phyloP scores from a whole-genome alignment of 1,284 basidiomycete species.

The Stygiomarasmius scandens region DNA sequence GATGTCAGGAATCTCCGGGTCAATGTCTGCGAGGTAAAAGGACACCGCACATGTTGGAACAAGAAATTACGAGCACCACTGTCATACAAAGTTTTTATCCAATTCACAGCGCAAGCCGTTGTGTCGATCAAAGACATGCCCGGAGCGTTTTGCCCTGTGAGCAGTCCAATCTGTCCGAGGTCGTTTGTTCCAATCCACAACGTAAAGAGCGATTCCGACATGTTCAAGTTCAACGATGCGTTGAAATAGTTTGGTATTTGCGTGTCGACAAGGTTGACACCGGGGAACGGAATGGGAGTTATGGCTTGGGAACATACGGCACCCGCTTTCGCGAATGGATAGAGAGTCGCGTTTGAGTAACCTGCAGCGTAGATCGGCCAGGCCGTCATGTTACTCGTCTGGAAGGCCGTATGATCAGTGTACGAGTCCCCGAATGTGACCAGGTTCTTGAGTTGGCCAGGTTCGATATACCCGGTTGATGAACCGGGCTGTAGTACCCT shows the following conservation, averaged over 20 bases:
- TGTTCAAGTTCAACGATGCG: conserved; percentile 26
- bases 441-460: conserved; percentile 7
- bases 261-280: conserved; percentile 36
- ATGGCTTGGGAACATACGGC: conserved; percentile 47
- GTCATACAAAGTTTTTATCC: conserved; percentile 42
- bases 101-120: conserved; percentile 42
- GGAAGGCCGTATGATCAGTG: conserved; percentile 4
- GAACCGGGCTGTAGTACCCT: too few relatives aligned
- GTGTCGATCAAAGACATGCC: conserved; percentile 40
- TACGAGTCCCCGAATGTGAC: conserved; percentile 19
- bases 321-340: conserved; percentile 45
- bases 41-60: conserved; percentile 42
- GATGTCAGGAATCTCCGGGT: too few relatives aligned
- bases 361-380: conserved; percentile 22
- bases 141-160: conserved; percentile 36
- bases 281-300: conserved; percentile 41
- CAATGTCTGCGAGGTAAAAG: not conserved
- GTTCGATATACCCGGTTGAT: too few relatives aligned
- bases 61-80: conserved; percentile 47
- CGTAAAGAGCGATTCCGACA: conserved; percentile 41
- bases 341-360: conserved; percentile 36
- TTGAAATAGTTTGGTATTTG: conserved; percentile 42
- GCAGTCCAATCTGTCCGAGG: conserved; percentile 39
- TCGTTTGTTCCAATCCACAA: conserved; percentile 52
- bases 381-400: conserved; percentile 1